Base-by-base conservation (phyloP, 257 asterid genomes). In the Plantago elongata region DNA sequence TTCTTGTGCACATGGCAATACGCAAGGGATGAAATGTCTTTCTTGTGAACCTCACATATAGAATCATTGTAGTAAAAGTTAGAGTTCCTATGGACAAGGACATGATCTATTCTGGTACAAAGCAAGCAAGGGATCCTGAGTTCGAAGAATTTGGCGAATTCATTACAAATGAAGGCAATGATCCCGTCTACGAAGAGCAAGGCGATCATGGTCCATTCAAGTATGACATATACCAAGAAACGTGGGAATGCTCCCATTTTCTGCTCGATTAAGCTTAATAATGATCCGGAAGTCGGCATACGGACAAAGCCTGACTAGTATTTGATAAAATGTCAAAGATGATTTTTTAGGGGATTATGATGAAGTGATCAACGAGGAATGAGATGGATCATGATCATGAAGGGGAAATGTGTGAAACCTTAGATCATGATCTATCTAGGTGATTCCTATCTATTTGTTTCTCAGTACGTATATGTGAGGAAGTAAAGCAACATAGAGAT, bases 1-100 rank as follows among this genome's bases (percentile, higher is more conserved):
- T 76, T 84, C 71, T 62, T 79, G 63, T 93, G 97, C 49, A 79
- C 81, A 62, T 85, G 89, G 79, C 97, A 93, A 67, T 85, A 93
- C 13, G 96, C 87, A 57, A 89, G 87, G 60, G 97, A 67, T 4
- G 97, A 87, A 27, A 89, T 74, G 60, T 83, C 89, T 66, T 74
- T 78, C 76, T 87, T 89, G 79, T 89, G 99, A n/a, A 14, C 78
- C 65, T 87, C 95, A 37, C 99, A 93, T 13, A 87, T 67, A 37
- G 96, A 87, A 4, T 85, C 95, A 48, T 89, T 81, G 73, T 74
- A 93, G 82, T 79, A 89, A 46, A 78, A 82, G 47, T 61, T 74
- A 3, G 88, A 66, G 77, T 76, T 54, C 42, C 83, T 73, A 17
- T 60, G 86, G 46, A 78, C 72, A 11, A 87, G 76, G 9, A 84